Base-by-base conservation (phyloP, 2,329 filamentous ascomycete genomes). In the Aspergillaceae sp. region DNA sequence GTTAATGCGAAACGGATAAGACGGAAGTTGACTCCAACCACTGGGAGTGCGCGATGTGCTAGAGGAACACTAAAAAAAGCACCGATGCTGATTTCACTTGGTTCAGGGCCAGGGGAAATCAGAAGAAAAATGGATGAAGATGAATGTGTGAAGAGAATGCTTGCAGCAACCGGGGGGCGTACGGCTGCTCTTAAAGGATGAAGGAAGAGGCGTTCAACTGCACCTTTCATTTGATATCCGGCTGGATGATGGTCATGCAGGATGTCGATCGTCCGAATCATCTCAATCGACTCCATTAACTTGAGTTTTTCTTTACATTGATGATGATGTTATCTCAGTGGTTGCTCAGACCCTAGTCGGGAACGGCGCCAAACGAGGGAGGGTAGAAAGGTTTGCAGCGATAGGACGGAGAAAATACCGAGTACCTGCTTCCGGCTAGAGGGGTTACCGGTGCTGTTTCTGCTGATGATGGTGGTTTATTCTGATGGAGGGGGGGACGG, bases 171-270 rank as follows among this genome's bases (percentile, higher is more conserved):
- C 33, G n/a, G 27, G 48, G 59, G 58, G 59, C 57, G 56, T 43
- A 55, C 48, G 51, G 49, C 57, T 6, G 30, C 53, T 51, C 59
- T 66, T 65, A 66, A 66, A 63, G 60, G 58, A 59, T 55, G 51
- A 38, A 19, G 1, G 36, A 52, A 51, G 53, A 57, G 58, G 57
- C 58, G 55, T 53, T 55, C 54, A 65, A 51, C 61, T 63, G 60
- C 58, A 61, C 51, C 58, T 69, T 65, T 66, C 64, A 70, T 69
- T 70, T 69, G 67, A 68, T 66, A 67, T 65, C 60, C 61, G 60
- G 60, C 59, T 61, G 58, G 58, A 60, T 29, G 30, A 57, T 60
- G 63, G 67, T 70, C 67, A 70, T 70, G 67, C 67, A 70, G 63
- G 61, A 55, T 57, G 65, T 67, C 64, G 65, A 69, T 69, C 67